Evolutionary conservation across 805 yeast genomes (phyloP), one percentile per base, ranked within the genome.

Genomic region (Spencermartinsiella europaea): DNA sequence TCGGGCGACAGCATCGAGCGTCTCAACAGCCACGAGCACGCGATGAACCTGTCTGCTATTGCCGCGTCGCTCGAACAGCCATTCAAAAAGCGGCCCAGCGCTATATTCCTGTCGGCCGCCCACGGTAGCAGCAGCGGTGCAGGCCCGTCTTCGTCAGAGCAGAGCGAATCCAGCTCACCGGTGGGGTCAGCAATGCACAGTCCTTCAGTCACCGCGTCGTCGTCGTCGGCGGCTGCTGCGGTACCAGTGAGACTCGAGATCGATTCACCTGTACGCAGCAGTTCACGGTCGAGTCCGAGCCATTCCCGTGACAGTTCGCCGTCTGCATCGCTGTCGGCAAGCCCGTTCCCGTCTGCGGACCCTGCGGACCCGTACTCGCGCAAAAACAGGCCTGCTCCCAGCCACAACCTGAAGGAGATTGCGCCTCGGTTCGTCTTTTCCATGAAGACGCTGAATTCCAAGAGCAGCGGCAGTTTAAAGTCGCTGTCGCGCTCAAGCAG

Each of bases 361-460:
- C 57, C 46, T 15, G 61, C 57, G 21, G 68, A 65, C 45, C 69
- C 69, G 4, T 65, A 65, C 42, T 52, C 67, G 5, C 55, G 69
- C 12, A 57, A 54, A 42, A 45, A 55, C 36, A 50, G 69, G 1
- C 58, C 59, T 1, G 55, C 58, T 12, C 62, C 51, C 27, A 41
- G 25, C n/a, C 42, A 48, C 16, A 53, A 54, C 20, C 51, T 53
- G 4, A 55, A 50, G 12, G 60, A 62, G 15, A 64, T 65, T 38
- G 64, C 66, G 7, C 67, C 68, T 20, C 52, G 69, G 34, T 65
- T 65, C 42, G 62, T 62, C 40, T 65, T 65, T 47, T 42, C 53
- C 34, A 47, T 41, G 38, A 47, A 42, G 41, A 42, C 33, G 33
- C 16, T 35, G 20, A 14, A n/a, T 8, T 25, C 37, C 21, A 45